Evolutionary conservation across 2,329 filamentous ascomycete genomes (phyloP).

Genomic region (Cryphonectria radicalis): DNA sequence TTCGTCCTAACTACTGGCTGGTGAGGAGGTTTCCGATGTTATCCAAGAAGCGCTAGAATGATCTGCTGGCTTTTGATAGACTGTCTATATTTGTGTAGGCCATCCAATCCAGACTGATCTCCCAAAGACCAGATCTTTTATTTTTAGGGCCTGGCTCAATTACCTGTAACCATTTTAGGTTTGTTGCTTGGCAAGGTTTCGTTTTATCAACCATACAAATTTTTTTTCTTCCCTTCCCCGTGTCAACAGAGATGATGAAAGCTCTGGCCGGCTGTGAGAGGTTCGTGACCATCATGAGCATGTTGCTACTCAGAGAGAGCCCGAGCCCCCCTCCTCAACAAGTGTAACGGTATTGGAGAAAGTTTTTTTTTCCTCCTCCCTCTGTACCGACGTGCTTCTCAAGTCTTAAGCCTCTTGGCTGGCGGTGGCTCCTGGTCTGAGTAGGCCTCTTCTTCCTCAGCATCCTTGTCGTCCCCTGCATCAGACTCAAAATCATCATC

Average conservation of each 20-base stretch:
- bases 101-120: constrained; percentile 17
- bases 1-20: constrained; percentile 15
- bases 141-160: constrained; percentile 19
- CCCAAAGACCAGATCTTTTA: constrained; percentile 16
- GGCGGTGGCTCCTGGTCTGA: constrained; percentile 35
- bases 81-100: background rate
- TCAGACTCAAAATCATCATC: constrained; percentile 72
- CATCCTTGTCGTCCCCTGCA: constrained; percentile 55
- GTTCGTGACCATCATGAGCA: background rate
- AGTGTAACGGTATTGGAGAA: background rate
- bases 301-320: background rate
- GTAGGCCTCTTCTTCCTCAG: constrained; percentile 32
- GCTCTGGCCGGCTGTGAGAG: background rate
- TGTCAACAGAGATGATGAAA: background rate
- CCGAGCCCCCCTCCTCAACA: background rate
- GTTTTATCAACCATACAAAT: constrained; percentile 2
- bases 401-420: constrained; percentile 48
- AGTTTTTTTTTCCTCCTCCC: background rate
- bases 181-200: constrained; percentile 3
- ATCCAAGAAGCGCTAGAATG: constrained; percentile 4
- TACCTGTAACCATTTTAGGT: background rate
- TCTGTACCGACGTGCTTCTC: constrained; percentile 9
- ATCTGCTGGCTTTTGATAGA: background rate
- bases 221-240: background rate
- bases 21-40: constrained; percentile 4